Percentiles rank a stretch among this genome's conserved stretches.
Conservation (phyloP, 768 basidiomycete species). For the Neoboletus magnificus region DNA sequence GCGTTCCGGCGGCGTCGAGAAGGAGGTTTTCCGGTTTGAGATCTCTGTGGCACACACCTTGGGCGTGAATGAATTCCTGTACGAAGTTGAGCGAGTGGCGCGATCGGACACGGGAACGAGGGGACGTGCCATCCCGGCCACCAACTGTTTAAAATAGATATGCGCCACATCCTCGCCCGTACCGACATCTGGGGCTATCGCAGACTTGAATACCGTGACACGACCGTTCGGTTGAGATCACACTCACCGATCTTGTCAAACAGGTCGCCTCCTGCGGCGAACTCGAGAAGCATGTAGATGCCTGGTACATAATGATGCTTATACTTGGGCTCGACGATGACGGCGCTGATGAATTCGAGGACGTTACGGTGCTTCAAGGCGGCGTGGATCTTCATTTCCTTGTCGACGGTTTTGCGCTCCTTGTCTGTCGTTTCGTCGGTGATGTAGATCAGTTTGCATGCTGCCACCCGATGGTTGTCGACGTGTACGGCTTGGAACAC, state of each 20-base stretch:
- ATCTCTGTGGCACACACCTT: constrained; percentile 95
- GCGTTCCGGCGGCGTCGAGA: constrained; percentile 73
- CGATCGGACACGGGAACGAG: neutral
- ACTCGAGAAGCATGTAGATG: constrained; percentile 88
- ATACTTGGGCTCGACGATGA: constrained; percentile 66
- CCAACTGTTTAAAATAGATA: constrained; percentile 82
- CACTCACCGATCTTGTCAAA: constrained; percentile 96
- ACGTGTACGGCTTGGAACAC: constrained; percentile 82
- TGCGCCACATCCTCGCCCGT: constrained; percentile 85
- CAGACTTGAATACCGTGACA: neutral
- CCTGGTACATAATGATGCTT: constrained; percentile 64
- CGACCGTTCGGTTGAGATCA: neutral
- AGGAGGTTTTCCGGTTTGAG: constrained; percentile 96
- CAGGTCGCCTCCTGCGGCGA: constrained; percentile 90
- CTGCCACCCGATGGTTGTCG: constrained; percentile 63
- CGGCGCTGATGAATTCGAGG: constrained; percentile 78
- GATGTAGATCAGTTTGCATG: constrained; percentile 79
- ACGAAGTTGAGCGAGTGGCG: neutral
- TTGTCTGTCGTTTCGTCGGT: constrained; percentile 60
- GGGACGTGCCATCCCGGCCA: constrained; percentile 71
- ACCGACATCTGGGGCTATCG: constrained; percentile 83
- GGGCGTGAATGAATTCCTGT: constrained; percentile 78
- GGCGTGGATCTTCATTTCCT: constrained; percentile 88
- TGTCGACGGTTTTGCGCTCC: constrained; percentile 78
- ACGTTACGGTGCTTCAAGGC: constrained; percentile 76